Evolutionary conservation across 306 rosid genomes (phyloP).

Genomic region (Alnus rubra): DNA sequence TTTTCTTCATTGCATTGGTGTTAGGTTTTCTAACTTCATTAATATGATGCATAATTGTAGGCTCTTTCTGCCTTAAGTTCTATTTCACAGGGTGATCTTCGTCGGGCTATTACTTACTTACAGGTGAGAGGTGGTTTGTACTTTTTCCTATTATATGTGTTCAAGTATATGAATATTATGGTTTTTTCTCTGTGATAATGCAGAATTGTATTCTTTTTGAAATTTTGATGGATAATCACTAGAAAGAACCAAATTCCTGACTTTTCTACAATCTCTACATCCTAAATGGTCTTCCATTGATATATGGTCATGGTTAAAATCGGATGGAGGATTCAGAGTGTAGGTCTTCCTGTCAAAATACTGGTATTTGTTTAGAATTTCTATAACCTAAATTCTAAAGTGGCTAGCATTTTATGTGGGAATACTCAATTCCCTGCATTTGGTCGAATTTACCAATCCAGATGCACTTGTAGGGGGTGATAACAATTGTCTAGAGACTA

Average conservation of each 20-base stretch:
- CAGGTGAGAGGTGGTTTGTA: constrained; percentile 54
- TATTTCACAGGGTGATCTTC: constrained; percentile 96
- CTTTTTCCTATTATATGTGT: background rate
- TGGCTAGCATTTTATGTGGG: background rate
- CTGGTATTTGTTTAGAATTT: background rate
- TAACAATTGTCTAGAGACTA: background rate
- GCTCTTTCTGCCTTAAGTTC: constrained; percentile 79
- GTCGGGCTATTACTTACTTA: constrained; percentile 91
- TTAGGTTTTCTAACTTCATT: constrained; percentile 17
- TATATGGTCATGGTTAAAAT: background rate
- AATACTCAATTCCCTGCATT: background rate
- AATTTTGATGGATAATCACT: background rate
- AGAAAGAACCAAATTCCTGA: background rate
- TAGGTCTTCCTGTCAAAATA: background rate
- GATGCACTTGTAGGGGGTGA: background rate
- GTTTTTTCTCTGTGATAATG: background rate
- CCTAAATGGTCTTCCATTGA: background rate
- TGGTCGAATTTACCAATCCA: background rate
- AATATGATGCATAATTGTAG: constrained; percentile 34
- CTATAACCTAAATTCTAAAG: background rate
- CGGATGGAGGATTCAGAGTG: background rate
- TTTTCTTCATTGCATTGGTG: constrained; percentile 15
- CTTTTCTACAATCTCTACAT: background rate
- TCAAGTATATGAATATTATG: background rate
- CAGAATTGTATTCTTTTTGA: background rate